Base-by-base conservation (phyloP, 768 basidiomycete species). In the Auricularia cornea region DNA sequence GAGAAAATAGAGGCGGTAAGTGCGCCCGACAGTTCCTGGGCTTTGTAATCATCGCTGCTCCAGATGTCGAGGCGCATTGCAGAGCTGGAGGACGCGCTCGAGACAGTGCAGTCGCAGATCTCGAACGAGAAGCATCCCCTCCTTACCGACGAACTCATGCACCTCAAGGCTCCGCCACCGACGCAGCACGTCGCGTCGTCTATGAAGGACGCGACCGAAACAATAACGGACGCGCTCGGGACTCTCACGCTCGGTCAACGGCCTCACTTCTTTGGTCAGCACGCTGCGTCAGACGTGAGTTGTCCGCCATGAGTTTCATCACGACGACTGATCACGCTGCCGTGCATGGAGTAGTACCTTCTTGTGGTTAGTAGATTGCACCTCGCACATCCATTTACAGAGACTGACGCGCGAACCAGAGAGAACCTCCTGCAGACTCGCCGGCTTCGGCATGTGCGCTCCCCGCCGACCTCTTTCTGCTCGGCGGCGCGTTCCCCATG, bases 31-130 rank as follows among this genome's bases (percentile, higher is more conserved):
- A 28, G 26, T 20, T 26, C 18, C 26, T 57, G 54, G 12, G 18
- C 28, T 16, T n/a, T 57, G 28, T 20, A 8, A 14, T n/a, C 16
- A 31, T 16, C 20, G 3, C 54, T 57, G 54, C 29, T 28, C 16
- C 54, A 57, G 54, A 57, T 57, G 54, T 16, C 26, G 8, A 57
- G 29, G 54, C 54, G 54, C 30, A 57, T 57, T 20, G 28, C 28
- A 16, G 85, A 90, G 59, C 80, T 92, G 26, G 90, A 92, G 69
- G 90, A 92, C 68, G 84, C 76, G 10, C 74, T 92, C 30, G 81
- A 87, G 28, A 68, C 76, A 1, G 81, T 86, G 0, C 88, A 92
- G 66, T 72, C 78, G 6, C 28, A 28, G 54, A 28, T 87, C 20
- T 83, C 89, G 1, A 65, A 74, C 16, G 88, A 89, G 6, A 75